phyloP scores from a whole-genome alignment of 2,329 filamentous ascomycete species.

The Trichophyton simii region DNA sequence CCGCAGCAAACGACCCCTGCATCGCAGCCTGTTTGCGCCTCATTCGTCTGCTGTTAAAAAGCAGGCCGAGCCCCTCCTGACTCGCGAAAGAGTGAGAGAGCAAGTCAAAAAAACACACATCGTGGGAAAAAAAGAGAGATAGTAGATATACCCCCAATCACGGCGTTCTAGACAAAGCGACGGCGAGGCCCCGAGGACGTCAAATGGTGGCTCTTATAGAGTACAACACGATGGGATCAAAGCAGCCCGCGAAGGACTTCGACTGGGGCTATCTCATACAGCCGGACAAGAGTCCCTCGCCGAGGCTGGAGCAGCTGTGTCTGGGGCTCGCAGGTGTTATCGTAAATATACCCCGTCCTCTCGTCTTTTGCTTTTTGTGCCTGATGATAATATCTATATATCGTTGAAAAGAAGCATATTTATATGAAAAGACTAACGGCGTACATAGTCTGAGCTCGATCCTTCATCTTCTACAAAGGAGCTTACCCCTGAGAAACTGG shows the following conservation, averaged over 20 bases:
- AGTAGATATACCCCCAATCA: background rate
- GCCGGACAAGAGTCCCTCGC: conserved; percentile 54
- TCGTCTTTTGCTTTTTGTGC: background rate
- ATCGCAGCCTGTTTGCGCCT: background rate
- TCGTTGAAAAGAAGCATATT: too few relatives aligned
- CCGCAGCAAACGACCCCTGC: background rate
- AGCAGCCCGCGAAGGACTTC: conserved; percentile 21
- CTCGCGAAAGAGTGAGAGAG: background rate
- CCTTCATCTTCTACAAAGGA: conserved; percentile 17
- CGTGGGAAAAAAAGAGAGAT: background rate
- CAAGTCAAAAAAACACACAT: too few relatives aligned
- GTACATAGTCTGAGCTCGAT: conserved; percentile 8
- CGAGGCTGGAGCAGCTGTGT: conserved; percentile 54
- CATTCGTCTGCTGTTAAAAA: background rate
- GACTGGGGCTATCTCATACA: conserved; percentile 53
- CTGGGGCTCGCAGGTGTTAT: conserved; percentile 57
- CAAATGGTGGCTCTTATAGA: conserved; percentile 8
- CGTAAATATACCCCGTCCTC: conserved; percentile 35
- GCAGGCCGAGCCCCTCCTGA: background rate
- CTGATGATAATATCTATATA: background rate
- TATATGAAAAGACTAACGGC: background rate
- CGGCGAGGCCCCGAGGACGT: too few relatives aligned
- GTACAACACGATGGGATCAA: conserved; percentile 17
- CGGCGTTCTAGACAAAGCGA: too few relatives aligned
- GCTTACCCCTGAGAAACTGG: conserved; percentile 54